Evolutionary conservation across 2,329 filamentous ascomycete species (phyloP), one percentile per base, ranked within the genome.

Genomic region (Neurospora sp.): DNA sequence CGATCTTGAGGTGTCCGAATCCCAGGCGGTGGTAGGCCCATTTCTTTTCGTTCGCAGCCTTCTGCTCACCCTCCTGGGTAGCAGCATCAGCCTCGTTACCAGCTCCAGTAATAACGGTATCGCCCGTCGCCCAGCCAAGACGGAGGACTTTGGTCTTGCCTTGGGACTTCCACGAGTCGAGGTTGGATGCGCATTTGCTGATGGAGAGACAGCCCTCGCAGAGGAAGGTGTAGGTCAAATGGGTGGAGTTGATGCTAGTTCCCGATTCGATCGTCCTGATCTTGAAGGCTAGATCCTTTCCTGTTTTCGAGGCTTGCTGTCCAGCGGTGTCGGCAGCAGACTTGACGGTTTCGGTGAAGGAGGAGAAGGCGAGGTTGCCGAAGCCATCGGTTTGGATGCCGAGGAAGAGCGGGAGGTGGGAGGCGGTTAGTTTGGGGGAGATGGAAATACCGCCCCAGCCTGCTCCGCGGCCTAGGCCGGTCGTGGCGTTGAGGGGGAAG

Each of bases 371-470:
- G 39, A 75, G 74, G 17, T 75, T 76, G 1, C 78, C 75, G 1
- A 79, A 79, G 71, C 83, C 80, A 1, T 70, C 69, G 1, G 83
- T 77, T 80, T 83, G 85, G 4, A 79, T 81, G 0, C 80, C 78
- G 9, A 85, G 77, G 38, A 85, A 77, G 23, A 85, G 78, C 23
- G 82, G 81, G 66, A 82, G 75, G 82, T 85, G 84, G 8, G 79
- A 78, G 3, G 81, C 81, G 0, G 80, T 81, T 17, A 84, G 74
- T 13, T 36, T 62, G 23, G 23, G 7, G 3, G 52, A 62, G 3
- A 62, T 62, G n/a, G 78, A 80, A 58, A 82, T 79, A n/a, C 81
- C 81, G 62, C 81, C 81, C 81, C 81, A 84, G 28, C 83, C 83
- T 2, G 77, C 78, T 3, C 81, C 80, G 66, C 79, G 36, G 23